These are phyloP conservation scores for Cyathus striatus DNA, from an alignment of 768 basidiomycete species.

Conservation along the genomic window DNA sequence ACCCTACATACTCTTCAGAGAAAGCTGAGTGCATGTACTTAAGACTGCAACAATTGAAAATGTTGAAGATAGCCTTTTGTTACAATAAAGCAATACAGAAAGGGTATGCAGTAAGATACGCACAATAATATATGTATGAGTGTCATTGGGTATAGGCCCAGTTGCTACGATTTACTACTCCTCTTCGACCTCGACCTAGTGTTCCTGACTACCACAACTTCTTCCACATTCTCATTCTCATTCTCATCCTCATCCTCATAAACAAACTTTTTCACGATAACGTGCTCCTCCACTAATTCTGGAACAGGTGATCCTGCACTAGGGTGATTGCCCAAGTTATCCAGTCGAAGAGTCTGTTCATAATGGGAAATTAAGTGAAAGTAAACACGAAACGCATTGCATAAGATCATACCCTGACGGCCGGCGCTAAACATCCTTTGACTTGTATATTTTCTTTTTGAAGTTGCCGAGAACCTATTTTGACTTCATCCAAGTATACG, in stretches of 20 bases:
- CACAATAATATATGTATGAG: background rate
- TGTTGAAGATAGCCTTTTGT: no score
- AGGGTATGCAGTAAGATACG: background rate
- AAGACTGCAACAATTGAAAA: no score
- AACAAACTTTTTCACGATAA: conserved; percentile 74
- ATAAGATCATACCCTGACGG: conserved; percentile 53
- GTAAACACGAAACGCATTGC: background rate
- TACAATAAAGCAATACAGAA: no score
- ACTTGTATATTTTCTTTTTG: conserved; percentile 32
- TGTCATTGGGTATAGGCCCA: background rate
- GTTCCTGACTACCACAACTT: conserved; percentile 34
- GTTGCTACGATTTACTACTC: conserved; percentile 23
- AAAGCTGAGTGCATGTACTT: no score
- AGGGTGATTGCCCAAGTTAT: conserved; percentile 68
- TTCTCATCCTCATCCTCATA: conserved; percentile 82
- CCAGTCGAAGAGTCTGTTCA: conserved; percentile 56
- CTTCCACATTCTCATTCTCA: conserved; percentile 27
- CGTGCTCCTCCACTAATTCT: conserved; percentile 57
- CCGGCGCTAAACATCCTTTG: conserved; percentile 66
- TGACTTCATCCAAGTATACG: conserved; percentile 59
- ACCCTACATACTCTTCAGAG: no score
- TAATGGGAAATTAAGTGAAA: background rate
- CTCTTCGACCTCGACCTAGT: conserved; percentile 58
- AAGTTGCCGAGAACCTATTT: conserved; percentile 41
- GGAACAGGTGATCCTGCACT: conserved; percentile 50